Conservation (phyloP, 2,329 filamentous ascomycete species). For the Waltergamsia citrina region DNA sequence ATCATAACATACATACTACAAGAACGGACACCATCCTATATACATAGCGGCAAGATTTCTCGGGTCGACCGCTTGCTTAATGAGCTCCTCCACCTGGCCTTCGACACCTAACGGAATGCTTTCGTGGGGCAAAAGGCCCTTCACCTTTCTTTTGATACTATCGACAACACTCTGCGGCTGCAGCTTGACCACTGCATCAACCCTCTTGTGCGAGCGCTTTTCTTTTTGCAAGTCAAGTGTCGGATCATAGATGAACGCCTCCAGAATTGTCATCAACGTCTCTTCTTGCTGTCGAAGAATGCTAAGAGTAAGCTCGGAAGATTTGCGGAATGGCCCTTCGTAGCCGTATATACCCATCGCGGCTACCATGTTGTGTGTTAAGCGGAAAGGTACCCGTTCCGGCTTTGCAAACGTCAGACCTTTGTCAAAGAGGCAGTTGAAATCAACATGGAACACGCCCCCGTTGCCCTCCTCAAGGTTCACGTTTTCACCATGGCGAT, state of each 20-base stretch:
- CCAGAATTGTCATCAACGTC: slow-evolving; percentile 92
- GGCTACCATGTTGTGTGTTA: slow-evolving; percentile 97
- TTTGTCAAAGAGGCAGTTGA: slow-evolving; percentile 99
- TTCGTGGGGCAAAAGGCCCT: slow-evolving; percentile 74
- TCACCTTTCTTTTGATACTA: slow-evolving; percentile 78
- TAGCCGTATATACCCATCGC: slow-evolving; percentile 94
- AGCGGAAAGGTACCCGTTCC: slow-evolving; percentile 87
- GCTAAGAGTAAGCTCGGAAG: slow-evolving; percentile 77
- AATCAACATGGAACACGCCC: slow-evolving; percentile 94
- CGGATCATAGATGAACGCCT: slow-evolving; percentile 94
- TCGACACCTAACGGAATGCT: slow-evolving; percentile 90
- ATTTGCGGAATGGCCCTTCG: slow-evolving; percentile 86
- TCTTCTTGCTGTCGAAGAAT: slow-evolving; percentile 88
- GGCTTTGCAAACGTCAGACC: slow-evolving; percentile 91
- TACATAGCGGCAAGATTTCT: slow-evolving; percentile 87
- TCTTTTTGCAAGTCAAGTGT: slow-evolving; percentile 81
- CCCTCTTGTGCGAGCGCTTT: slow-evolving; percentile 33
- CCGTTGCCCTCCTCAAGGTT: slow-evolving; percentile 89
- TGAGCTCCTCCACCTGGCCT: slow-evolving; percentile 93
- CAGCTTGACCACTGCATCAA: slow-evolving; percentile 35
- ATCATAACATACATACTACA: slow-evolving; percentile 28
- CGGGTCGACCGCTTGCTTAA: slow-evolving; percentile 74
- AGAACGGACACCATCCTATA: slow-evolving; percentile 75
- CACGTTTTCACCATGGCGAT: slow-evolving; percentile 96
- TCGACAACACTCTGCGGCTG: slow-evolving; percentile 72